A percentile compares a stretch with the other conserved stretches of the same genome.
These are phyloP conservation scores for Candida golubevii DNA, from an alignment of 805 yeast species.

Conservation along the genomic window DNA sequence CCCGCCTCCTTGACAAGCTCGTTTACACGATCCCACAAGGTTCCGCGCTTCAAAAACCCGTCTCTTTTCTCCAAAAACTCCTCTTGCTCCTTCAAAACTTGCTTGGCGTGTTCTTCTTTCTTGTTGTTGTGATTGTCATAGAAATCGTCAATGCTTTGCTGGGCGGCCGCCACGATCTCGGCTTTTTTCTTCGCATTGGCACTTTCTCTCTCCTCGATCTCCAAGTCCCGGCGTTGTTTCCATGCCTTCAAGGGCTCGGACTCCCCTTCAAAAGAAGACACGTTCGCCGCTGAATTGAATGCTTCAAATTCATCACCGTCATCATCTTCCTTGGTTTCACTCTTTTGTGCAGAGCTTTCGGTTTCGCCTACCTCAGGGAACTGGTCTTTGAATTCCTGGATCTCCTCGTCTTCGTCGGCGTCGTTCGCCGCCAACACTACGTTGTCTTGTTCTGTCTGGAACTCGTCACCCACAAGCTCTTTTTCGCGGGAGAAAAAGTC, in stretches of 20 bases:
- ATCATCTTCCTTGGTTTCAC: constrained; percentile 15
- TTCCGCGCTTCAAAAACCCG: constrained; percentile 43
- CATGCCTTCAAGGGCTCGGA: constrained; percentile 60
- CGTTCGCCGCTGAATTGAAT: constrained; percentile 17
- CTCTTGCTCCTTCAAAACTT: constrained; percentile 63
- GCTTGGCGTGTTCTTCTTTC: constrained; percentile 63
- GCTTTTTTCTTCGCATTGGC: constrained; percentile 58
- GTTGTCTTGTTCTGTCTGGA: constrained; percentile 59
- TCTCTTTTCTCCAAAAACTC: constrained; percentile 73
- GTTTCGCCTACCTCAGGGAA: constrained; percentile 54
- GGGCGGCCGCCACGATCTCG: constrained; percentile 71
- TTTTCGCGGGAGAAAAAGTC: constrained; percentile 69
- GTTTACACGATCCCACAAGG: constrained; percentile 57
- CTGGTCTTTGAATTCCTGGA: constrained; percentile 59
- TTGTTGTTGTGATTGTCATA: constrained; percentile 87
- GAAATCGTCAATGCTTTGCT: constrained; percentile 81
- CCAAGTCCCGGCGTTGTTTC: constrained; percentile 76
- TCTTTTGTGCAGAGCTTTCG: constrained; percentile 11
- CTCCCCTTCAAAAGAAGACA: constrained; percentile 32
- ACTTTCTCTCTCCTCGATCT: constrained; percentile 75
- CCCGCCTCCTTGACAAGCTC: constrained; percentile 47
- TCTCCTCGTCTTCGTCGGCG: constrained; percentile 33
- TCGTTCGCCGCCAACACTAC: constrained; percentile 40
- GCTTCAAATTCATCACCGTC: constrained; percentile 44
- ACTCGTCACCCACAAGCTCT: constrained; percentile 66